phyloP scores from a whole-genome alignment of 805 yeast species.

The Debaryomyces hansenii region DNA sequence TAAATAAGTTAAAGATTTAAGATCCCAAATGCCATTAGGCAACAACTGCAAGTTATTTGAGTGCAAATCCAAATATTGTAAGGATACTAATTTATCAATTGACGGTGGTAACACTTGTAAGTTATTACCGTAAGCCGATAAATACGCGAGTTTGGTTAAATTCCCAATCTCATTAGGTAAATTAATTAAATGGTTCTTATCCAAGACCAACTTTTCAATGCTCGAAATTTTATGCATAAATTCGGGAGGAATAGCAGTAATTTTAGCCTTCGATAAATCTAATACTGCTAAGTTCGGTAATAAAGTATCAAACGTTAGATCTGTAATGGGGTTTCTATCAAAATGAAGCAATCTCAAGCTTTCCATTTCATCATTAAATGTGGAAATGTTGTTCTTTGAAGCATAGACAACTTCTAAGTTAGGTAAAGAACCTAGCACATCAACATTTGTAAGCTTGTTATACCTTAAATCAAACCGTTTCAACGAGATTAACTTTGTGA shows the following conservation, averaged over 20 bases:
- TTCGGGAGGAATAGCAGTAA: constrained; percentile 68
- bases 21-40: constrained; percentile 66
- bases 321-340: constrained; percentile 83
- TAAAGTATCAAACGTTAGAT: constrained; percentile 52
- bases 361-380: constrained; percentile 62
- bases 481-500: constrained; percentile 54
- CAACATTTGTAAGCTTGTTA: constrained; percentile 58
- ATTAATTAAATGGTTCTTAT: constrained; percentile 76
- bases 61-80: constrained; percentile 76
- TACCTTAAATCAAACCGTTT: constrained; percentile 76
- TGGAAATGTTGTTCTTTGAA: constrained; percentile 73
- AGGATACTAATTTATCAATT: constrained; percentile 57
- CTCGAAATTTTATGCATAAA: constrained; percentile 62
- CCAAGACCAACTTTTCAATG: constrained; percentile 71
- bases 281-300: constrained; percentile 66
- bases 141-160: constrained; percentile 57
- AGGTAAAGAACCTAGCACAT: constrained; percentile 55
- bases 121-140: constrained; percentile 75
- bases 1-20: constrained; percentile 54
- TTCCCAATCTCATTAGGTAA: constrained; percentile 69
- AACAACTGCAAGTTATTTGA: constrained; percentile 75
- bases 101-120: constrained; percentile 67
- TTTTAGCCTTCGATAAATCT: constrained; percentile 78
- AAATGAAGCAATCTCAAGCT: constrained; percentile 68
- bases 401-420: constrained; percentile 71